Base-by-base conservation (phyloP, 2,329 filamentous ascomycete species). In the Pseudogymnoascus pannorum region DNA sequence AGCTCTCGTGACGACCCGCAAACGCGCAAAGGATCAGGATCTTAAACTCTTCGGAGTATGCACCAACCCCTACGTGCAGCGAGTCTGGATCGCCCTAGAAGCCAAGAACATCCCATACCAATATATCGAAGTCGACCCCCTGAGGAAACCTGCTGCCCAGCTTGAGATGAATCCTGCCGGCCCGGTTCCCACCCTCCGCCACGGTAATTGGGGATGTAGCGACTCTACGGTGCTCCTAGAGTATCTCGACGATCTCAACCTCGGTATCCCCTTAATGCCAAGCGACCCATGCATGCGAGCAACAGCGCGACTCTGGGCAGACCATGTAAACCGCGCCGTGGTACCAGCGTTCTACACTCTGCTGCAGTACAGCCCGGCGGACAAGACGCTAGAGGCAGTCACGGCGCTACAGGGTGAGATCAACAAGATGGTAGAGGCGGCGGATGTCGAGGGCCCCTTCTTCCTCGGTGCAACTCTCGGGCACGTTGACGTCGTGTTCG, bases 81-180 rank as follows among this genome's bases (percentile, higher is more conserved):
- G 91, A 16, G 88, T 94, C 24, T 96, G 91, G 91, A 94, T 96
- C 65, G 88, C 91, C 1, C 79, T 96, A 35, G 91, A 96, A 72
- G 79, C 86, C 68, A 94, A 94, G 72, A 81, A 84, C 16, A 79
- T 94, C 7, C 77, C 83, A 36, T 96, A 96, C 71, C 89, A 95
- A 71, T 96, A 95, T 73, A 87, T 91, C 68, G 91, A 96, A 74
- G 86, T 91, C 51, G 88, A 95, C 69, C 88, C 90, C 6, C 11
- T 36, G 31, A 84, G 86, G 67, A 88, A 89, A 64, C 88, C 87
- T 1, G 80, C 86, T 63, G 79, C 84, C 7, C 76, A 93, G 29
- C 79, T 92, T 22, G 88, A 91, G 65, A 84, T 91, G 58, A 93
- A 92, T 67, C 88, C 89, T 2, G 79, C 87, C 60, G 89, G 89